Conservation (phyloP, 768 basidiomycete species). For the Collybiopsis confluens region DNA sequence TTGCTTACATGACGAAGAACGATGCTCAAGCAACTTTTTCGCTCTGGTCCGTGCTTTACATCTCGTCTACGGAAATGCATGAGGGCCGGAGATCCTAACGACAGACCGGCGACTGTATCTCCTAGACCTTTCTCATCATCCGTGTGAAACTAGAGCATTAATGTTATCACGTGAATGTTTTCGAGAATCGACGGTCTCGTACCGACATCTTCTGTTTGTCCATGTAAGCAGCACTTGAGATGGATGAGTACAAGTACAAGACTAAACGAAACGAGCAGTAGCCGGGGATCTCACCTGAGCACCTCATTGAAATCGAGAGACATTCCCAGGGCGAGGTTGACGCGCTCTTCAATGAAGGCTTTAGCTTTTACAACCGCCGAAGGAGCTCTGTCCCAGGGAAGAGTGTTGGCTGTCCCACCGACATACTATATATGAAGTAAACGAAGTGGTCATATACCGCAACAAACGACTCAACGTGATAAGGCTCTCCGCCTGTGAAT, state of each 20-base stretch:
- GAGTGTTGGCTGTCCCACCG: conserved; percentile 69
- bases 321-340: conserved; percentile 39
- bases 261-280: too few relatives aligned
- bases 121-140: conserved; percentile 75
- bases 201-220: conserved; percentile 83
- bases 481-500: conserved; percentile 68
- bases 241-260: neutral
- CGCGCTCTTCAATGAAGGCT: conserved; percentile 53
- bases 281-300: conserved; percentile 38
- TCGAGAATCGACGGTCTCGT: conserved; percentile 17
- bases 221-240: conserved; percentile 71
- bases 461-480: conserved; percentile 28
- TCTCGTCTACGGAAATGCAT: conserved; percentile 67
- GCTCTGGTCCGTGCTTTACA: conserved; percentile 4
- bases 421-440: conserved; percentile 52
- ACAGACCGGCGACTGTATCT: conserved; percentile 69
- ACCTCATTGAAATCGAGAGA: conserved; percentile 68
- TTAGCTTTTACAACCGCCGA: conserved; percentile 55
- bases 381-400: conserved; percentile 58
- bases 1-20: conserved; percentile 60
- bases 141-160: conserved; percentile 60
- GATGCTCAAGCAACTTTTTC: conserved; percentile 42
- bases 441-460: neutral
- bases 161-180: neutral
- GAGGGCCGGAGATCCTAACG: conserved; percentile 68